Conservation (phyloP, 2,329 filamentous ascomycete genomes). For the Fusarium sp. region DNA sequence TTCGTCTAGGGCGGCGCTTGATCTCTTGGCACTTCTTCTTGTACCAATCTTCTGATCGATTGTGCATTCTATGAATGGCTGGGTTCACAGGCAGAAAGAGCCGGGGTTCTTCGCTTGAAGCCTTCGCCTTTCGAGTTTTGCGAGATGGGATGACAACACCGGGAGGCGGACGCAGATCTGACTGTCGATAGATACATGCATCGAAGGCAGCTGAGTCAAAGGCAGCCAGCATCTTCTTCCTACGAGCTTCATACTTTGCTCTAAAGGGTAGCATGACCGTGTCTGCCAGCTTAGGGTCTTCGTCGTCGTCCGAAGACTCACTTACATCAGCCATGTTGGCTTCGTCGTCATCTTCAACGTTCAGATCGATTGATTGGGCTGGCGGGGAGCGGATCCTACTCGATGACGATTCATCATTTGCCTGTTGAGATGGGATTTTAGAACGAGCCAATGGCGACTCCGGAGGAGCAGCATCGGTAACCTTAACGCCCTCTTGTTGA, state of each 20-base stretch:
- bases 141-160: constrained; percentile 29
- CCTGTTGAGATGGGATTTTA: neutral
- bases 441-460: constrained; percentile 7
- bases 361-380: neutral
- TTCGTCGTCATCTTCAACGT: constrained; percentile 11
- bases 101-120: constrained; percentile 44
- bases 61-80: constrained; percentile 59
- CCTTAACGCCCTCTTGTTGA: constrained; percentile 4
- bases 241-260: constrained; percentile 18
- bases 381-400: neutral
- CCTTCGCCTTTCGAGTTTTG: constrained; percentile 2
- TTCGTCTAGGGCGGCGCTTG: constrained; percentile 59
- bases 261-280: constrained; percentile 4
- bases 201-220: constrained; percentile 51
- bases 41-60: constrained; percentile 59
- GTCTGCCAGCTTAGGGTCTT: constrained; percentile 1
- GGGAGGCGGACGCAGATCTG: constrained; percentile 39
- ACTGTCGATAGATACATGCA: constrained; percentile 54
- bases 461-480: neutral
- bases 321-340: constrained; percentile 20
- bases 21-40: constrained; percentile 63
- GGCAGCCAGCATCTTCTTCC: constrained; percentile 9
- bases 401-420: constrained; percentile 4
- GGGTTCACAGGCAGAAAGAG: constrained; percentile 64
- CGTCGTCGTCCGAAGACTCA: constrained; percentile 8